Conservation (phyloP, 1,284 basidiomycete species). For the Trametes pubescens region DNA sequence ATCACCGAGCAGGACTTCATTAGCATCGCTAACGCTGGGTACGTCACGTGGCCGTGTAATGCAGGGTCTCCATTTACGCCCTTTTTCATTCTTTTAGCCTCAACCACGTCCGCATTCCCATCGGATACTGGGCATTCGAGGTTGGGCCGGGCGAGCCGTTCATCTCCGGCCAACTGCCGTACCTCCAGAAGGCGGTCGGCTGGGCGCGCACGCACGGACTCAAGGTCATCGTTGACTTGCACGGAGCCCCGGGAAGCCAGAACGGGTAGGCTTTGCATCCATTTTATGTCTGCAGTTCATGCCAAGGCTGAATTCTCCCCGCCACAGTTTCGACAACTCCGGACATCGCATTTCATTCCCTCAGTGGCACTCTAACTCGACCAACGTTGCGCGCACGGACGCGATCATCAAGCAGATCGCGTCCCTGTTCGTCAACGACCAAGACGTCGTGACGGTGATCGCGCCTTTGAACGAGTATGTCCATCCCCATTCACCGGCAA, state of each 20-base stretch:
- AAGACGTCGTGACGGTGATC: slow-evolving; percentile 72
- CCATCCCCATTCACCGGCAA: background rate
- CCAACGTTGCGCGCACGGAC: slow-evolving; percentile 77
- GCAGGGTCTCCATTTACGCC: slow-evolving; percentile 12
- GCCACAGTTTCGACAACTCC: slow-evolving; percentile 83
- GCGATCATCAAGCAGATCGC: slow-evolving; percentile 72
- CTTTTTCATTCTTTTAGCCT: slow-evolving; percentile 52
- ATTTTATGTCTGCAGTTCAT: background rate
- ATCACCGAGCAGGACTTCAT: slow-evolving; percentile 82
- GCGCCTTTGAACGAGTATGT: slow-evolving; percentile 81
- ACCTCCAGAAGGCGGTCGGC: slow-evolving; percentile 73
- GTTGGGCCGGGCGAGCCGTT: slow-evolving; percentile 84
- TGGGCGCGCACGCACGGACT: slow-evolving; percentile 84
- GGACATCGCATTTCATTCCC: slow-evolving; percentile 73
- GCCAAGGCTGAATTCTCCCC: slow-evolving; percentile 1
- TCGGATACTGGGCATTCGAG: slow-evolving; percentile 94
- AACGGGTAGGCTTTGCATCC: slow-evolving; percentile 63
- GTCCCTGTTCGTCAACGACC: slow-evolving; percentile 62
- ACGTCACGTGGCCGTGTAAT: slow-evolving; percentile 39
- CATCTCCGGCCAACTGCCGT: slow-evolving; percentile 81
- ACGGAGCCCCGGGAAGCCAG: slow-evolving; percentile 87
- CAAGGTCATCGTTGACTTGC: slow-evolving; percentile 85
- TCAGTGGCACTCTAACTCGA: slow-evolving; percentile 73
- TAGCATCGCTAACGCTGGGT: slow-evolving; percentile 80
- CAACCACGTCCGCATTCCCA: slow-evolving; percentile 88